These are phyloP conservation scores for Fusarium domesticum DNA, from an alignment of 2,329 filamentous ascomycete species.

Conservation along the genomic window DNA sequence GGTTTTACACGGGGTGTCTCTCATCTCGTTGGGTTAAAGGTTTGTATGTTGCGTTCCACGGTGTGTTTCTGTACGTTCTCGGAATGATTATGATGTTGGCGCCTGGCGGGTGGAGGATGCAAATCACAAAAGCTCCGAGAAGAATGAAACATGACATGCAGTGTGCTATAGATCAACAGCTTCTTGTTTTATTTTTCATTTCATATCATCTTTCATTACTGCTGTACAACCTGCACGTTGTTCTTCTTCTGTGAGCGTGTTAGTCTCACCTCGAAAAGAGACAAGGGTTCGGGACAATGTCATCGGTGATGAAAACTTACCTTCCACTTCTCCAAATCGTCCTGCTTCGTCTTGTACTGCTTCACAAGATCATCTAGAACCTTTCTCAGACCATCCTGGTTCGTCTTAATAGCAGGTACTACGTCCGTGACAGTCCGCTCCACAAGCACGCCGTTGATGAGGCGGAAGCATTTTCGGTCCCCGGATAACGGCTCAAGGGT, in stretches of 20 bases:
- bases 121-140: background rate
- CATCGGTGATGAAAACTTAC: constrained; percentile 43
- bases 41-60: background rate
- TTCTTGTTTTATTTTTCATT: constrained; percentile 14
- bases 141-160: background rate
- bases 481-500: constrained; percentile 78
- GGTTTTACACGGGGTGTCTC: no score
- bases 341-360: constrained; percentile 92
- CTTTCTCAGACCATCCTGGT: constrained; percentile 89
- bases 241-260: constrained; percentile 69
- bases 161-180: constrained; percentile 1
- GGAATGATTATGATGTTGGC: no score
- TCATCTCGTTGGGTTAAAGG: background rate
- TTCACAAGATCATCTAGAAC: constrained; percentile 92
- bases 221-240: constrained; percentile 82
- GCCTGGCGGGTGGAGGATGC: background rate
- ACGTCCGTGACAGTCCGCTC: constrained; percentile 94
- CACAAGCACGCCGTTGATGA: constrained; percentile 95
- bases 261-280: constrained; percentile 1
- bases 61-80: background rate
- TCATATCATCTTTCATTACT: constrained; percentile 40
- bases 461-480: constrained; percentile 95
- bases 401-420: constrained; percentile 84
- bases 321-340: constrained; percentile 98
- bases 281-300: background rate